phyloP scores from a whole-genome alignment of 306 rosid species.

The Dryas drummondii region DNA sequence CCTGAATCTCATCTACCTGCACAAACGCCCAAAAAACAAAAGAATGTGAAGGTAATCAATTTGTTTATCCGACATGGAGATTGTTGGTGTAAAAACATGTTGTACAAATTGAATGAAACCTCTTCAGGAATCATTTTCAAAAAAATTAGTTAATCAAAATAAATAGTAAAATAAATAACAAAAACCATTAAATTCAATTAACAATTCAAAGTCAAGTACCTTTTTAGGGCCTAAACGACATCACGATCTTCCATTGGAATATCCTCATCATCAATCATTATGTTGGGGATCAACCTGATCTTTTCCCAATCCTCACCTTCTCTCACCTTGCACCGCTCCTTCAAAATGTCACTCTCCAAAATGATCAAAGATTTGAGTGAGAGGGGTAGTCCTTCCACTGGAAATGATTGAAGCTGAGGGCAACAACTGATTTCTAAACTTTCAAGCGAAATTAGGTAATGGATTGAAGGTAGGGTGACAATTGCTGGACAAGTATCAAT shows the following conservation, averaged over 20 bases:
- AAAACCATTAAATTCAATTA: not conserved
- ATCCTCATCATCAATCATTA: slow-evolving; percentile 15
- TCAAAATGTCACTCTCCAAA: slow-evolving; percentile 8
- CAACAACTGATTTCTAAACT: slow-evolving; percentile 11
- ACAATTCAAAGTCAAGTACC: not conserved
- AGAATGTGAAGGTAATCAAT: not conserved
- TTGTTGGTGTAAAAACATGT: not conserved
- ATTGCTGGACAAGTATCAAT: slow-evolving; percentile 1
- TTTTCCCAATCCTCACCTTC: slow-evolving; percentile 24
- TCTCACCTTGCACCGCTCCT: slow-evolving; percentile 6
- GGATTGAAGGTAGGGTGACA: slow-evolving; percentile 2
- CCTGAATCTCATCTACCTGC: slow-evolving; percentile 3
- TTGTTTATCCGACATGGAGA: not conserved
- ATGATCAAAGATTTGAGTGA: slow-evolving; percentile 18
- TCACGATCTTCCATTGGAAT: not conserved
- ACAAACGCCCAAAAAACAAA: not conserved
- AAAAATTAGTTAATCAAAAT: not conserved
- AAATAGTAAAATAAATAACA: not conserved
- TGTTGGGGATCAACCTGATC: slow-evolving; percentile 3
- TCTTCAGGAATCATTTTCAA: too few relatives aligned
- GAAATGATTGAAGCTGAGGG: slow-evolving; percentile 19
- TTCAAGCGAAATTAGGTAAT: slow-evolving; percentile 1
- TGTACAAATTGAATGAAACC: too few relatives aligned
- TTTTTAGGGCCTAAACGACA: not conserved
- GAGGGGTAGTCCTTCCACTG: slow-evolving; percentile 16